phyloP scores from a whole-genome alignment of 225 moss, liverwort and hornwort species.

The Polytrichum formosum region DNA sequence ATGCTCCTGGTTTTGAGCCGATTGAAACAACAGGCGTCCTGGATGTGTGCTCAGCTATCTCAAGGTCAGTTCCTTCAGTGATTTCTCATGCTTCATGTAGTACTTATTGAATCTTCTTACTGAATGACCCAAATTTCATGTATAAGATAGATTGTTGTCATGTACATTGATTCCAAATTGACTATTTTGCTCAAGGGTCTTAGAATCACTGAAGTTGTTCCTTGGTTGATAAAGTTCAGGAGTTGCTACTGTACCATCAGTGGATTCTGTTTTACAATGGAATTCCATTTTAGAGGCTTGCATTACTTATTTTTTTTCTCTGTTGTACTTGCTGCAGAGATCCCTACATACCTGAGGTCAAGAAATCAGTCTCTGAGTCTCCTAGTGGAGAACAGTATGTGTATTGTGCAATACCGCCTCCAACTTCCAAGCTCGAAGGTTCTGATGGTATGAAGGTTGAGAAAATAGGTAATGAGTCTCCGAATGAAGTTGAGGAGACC shows the following conservation, averaged over 20 bases:
- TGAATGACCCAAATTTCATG: no score
- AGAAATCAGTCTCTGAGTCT: conserved; percentile 30
- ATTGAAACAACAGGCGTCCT: conserved; percentile 60
- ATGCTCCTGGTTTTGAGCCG: conserved; percentile 87
- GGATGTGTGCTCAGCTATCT: conserved; percentile 42
- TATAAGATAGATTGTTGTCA: no score
- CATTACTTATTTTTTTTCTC: no score
- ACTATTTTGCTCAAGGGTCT: no score
- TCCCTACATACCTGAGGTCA: conserved; percentile 66
- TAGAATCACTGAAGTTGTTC: no score
- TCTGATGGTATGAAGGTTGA: conserved; percentile 47
- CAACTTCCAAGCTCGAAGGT: conserved; percentile 43
- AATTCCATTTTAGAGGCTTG: no score
- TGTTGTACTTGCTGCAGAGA: conserved; percentile 24
- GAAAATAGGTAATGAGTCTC: conserved; percentile 36
- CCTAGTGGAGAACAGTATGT: conserved; percentile 49
- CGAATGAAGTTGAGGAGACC: conserved; percentile 45
- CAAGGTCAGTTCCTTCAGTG: conserved; percentile 23
- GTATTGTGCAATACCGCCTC: conserved; percentile 72
- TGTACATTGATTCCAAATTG: no score
- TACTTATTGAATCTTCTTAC: no score
- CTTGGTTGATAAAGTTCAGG: background rate
- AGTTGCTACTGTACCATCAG: background rate
- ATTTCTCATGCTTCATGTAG: no score
- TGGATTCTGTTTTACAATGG: no score